phyloP scores from a whole-genome alignment of 2,329 filamentous ascomycete species.

The Didymella pinodella region DNA sequence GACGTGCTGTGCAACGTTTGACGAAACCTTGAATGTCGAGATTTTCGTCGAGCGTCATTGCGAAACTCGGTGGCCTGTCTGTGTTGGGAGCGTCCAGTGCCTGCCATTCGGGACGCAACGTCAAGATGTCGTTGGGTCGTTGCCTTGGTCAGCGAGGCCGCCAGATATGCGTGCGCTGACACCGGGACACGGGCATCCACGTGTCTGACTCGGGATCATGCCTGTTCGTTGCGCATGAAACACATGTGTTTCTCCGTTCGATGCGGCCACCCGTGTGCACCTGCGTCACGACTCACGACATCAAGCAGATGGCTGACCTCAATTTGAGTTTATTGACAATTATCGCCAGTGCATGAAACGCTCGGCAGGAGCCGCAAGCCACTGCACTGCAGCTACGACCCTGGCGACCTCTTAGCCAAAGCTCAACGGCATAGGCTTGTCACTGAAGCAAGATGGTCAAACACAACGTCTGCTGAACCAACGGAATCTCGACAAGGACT shows the following conservation, averaged over 20 bases:
- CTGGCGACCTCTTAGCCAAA: not conserved
- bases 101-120: not conserved
- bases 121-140: not conserved
- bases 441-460: not conserved
- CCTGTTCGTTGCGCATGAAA: conserved; percentile 17
- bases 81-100: conserved; percentile 4
- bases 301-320: conserved; percentile 6
- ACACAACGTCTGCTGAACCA: not conserved
- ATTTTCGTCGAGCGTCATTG: conserved; percentile 26
- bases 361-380: conserved; percentile 18
- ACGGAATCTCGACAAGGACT: not conserved
- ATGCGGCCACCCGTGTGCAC: conserved; percentile 13
- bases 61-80: conserved; percentile 17
- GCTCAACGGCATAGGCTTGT: not conserved
- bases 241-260: conserved; percentile 8
- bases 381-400: not conserved
- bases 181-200: conserved; percentile 16
- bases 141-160: conserved; percentile 3
- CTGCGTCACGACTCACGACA: conserved; percentile 14
- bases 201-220: conserved; percentile 22
- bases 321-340: conserved; percentile 12
- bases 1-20: conserved; percentile 30
- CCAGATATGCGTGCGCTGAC: conserved; percentile 7
- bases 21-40: conserved; percentile 23
- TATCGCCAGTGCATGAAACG: conserved; percentile 12